phyloP scores from a whole-genome alignment of 2,329 filamentous ascomycete species.

The Xylaria polymorpha region DNA sequence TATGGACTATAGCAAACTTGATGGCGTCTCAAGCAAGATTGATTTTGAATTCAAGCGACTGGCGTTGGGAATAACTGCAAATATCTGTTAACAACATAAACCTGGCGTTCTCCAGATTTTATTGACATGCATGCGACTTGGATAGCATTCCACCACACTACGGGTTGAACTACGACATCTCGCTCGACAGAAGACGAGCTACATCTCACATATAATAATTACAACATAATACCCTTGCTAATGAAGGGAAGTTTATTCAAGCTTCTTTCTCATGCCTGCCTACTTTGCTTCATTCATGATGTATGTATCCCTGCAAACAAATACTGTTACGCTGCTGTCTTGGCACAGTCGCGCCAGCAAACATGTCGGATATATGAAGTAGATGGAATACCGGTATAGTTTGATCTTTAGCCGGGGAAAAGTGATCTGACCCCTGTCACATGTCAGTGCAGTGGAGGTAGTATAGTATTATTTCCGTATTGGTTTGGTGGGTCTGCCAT shows the following conservation, averaged over 20 bases:
- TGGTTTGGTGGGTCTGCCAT: neutral
- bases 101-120: slow-evolving; percentile 7
- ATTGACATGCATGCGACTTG: slow-evolving; percentile 10
- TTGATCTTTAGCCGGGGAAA: neutral
- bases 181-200: slow-evolving; percentile 4
- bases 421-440: slow-evolving; percentile 10
- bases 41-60: slow-evolving; percentile 30
- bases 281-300: neutral
- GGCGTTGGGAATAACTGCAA: slow-evolving; percentile 34
- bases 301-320: neutral
- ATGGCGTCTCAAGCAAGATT: slow-evolving; percentile 7
- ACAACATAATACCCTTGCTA: slow-evolving; percentile 18
- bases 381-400: neutral
- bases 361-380: neutral
- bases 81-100: slow-evolving; percentile 19
- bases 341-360: neutral
- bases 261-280: no score
- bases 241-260: neutral
- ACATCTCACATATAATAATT: slow-evolving; percentile 31
- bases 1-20: neutral
- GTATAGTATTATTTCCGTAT: neutral
- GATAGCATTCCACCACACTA: slow-evolving; percentile 11
- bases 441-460: neutral
- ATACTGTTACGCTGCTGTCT: neutral
- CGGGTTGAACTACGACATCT: slow-evolving; percentile 3